phyloP scores from a whole-genome alignment of 2,329 filamentous ascomycete species.

The Talaromyces sp. region DNA sequence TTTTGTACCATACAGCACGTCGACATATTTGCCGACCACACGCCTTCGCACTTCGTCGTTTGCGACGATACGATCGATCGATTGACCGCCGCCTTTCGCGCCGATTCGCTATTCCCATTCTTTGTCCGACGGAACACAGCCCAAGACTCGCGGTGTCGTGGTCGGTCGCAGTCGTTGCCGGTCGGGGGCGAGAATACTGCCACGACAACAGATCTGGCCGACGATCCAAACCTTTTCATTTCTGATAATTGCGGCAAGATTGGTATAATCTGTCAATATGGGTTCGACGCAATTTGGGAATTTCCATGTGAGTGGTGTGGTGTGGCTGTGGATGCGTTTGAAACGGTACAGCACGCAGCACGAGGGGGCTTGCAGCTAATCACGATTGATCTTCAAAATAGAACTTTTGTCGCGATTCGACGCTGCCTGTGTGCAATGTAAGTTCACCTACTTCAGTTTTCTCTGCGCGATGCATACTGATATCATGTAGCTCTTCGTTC shows the following conservation, averaged over 20 bases:
- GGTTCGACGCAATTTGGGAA: constrained; percentile 59
- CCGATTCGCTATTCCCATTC: background rate
- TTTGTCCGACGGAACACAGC: background rate
- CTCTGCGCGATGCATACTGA: background rate
- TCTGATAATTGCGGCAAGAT: background rate
- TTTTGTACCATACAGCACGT: background rate
- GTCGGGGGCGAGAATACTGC: constrained; percentile 5
- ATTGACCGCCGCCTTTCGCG: background rate
- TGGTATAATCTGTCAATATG: constrained; percentile 36
- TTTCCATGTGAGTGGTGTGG: constrained; percentile 52
- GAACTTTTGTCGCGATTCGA: constrained; percentile 82
- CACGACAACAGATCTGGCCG: background rate
- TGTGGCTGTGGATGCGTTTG: background rate
- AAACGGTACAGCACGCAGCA: background rate
- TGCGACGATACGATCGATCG: background rate
- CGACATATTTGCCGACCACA: background rate
- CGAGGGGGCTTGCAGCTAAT: constrained; percentile 10
- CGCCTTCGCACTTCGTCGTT: background rate
- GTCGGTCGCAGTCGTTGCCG: constrained; percentile 15
- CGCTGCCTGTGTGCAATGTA: constrained; percentile 82
- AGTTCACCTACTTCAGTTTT: constrained; percentile 36
- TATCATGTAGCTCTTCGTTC: constrained; percentile 60
- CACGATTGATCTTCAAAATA: constrained; percentile 36
- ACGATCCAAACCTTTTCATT: background rate
- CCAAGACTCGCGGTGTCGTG: background rate